Evolutionary conservation across 768 basidiomycete genomes (phyloP), one percentile per base, ranked within the genome.

Genomic region (Psilocybe tampanensis): DNA sequence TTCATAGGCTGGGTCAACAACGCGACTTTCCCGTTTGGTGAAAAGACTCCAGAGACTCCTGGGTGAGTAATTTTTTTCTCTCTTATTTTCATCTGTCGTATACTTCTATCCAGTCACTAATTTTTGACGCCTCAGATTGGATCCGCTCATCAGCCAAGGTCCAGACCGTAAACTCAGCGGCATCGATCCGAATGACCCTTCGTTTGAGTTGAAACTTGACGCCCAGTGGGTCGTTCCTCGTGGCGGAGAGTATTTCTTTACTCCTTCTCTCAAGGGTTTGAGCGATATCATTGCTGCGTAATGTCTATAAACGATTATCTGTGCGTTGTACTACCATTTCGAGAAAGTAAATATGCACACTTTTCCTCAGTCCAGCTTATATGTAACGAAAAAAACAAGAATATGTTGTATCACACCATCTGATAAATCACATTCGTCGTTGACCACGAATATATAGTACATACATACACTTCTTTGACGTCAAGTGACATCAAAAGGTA

Each of bases 221-320:
- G 70, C 72, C 26, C 66, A 70, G 39, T 78, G 76, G 58, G 68
- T 82, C 43, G 61, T 74, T 33, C 71, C 81, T 33, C 74, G 77
- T 33, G 78, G 81, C 36, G 80, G 81, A 59, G 81, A 80, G 58
- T 81, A 81, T 64, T 82, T 81, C 65, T 82, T 81, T 64, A 68
- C 74, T 1, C 82, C 81, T 1, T 79, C 79, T 12, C 65, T 81
- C 56, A 74, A 73, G 24, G 76, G 73, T 18, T 67, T 83, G 64
- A 75, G 70, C 63, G 69, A 72, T 8, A 70, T 62, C 3, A 56
- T 73, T 33, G 60, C 63, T 45, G 44, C 26, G 1, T 32, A 32
- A 8, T 13, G 13, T 49, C 26, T 8, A 19, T 29, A 5, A 29
- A 29, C 9, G 29, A 29, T 29, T 9, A 29, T 29, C 9, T 29